These are phyloP conservation scores for Penicillium crystallinum DNA, from an alignment of 495 filamentous ascomycete species.

Conservation along the genomic window DNA sequence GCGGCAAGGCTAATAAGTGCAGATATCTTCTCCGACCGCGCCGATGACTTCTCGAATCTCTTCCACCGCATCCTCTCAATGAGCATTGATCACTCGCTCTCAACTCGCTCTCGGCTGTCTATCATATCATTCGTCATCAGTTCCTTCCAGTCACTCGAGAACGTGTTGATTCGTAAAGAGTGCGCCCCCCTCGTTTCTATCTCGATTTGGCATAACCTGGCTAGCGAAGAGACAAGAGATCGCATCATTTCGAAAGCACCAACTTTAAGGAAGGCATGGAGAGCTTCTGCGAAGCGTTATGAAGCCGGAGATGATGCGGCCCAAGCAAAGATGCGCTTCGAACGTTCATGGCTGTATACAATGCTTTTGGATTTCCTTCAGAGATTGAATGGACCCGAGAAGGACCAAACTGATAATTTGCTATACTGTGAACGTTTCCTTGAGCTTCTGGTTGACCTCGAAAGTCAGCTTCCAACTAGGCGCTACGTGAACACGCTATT, in stretches of 20 bases:
- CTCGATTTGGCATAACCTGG: constrained; percentile 90
- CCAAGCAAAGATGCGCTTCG: constrained; percentile 79
- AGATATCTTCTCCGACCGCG: constrained; percentile 71
- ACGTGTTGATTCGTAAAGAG: constrained; percentile 83
- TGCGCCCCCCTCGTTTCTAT: constrained; percentile 94
- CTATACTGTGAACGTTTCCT: constrained; percentile 89
- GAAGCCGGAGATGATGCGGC: constrained; percentile 77
- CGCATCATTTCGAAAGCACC: constrained; percentile 60
- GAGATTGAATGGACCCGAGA: constrained; percentile 56
- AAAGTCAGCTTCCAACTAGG: constrained; percentile 90
- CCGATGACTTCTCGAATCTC: constrained; percentile 79
- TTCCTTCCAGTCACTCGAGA: constrained; percentile 93
- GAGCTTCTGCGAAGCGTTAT: constrained; percentile 77
- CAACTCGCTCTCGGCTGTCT: constrained; percentile 65
- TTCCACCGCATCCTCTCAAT: constrained; percentile 89
- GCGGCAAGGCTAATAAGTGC: constrained; percentile 15
- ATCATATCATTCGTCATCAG: constrained; percentile 82
- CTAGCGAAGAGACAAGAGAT: constrained; percentile 63
- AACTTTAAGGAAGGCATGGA: constrained; percentile 83
- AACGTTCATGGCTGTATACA: constrained; percentile 89
- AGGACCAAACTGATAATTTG: constrained; percentile 54
- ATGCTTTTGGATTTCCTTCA: constrained; percentile 79
- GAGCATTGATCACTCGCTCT: constrained; percentile 73
- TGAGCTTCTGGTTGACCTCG: constrained; percentile 83
- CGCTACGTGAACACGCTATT: constrained; percentile 89